phyloP scores from a whole-genome alignment of 2,329 filamentous ascomycete genomes.

The Aspergillaceae sp. region DNA sequence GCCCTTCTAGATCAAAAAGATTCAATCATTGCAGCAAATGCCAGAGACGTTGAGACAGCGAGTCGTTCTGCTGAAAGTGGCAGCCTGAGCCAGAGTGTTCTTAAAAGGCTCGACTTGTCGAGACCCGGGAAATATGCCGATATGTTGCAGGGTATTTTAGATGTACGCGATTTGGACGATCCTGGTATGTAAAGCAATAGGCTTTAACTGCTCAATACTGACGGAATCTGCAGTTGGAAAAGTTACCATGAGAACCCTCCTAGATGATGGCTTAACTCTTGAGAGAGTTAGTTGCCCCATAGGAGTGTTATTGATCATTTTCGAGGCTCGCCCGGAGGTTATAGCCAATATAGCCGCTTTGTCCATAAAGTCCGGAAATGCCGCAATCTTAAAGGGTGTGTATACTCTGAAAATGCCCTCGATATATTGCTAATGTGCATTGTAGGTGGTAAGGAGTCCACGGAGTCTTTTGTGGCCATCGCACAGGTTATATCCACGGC shows the following conservation, averaged over 20 bases:
- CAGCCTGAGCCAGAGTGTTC: constrained; percentile 67
- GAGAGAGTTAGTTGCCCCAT: constrained; percentile 91
- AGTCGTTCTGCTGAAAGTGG: constrained; percentile 65
- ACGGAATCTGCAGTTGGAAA: constrained; percentile 57
- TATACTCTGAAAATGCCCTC: neutral
- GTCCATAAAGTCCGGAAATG: constrained; percentile 94
- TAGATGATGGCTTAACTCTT: constrained; percentile 78
- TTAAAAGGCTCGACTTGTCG: constrained; percentile 79
- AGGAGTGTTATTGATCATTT: constrained; percentile 95
- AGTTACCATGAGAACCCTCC: constrained; percentile 69
- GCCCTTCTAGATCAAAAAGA: constrained; percentile 63
- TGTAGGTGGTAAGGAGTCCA: constrained; percentile 85
- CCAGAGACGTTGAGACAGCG: constrained; percentile 68
- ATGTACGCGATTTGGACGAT: constrained; percentile 76
- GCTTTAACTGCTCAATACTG: constrained; percentile 4
- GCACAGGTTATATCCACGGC: constrained; percentile 74
- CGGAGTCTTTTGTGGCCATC: constrained; percentile 88
- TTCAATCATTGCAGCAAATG: constrained; percentile 78
- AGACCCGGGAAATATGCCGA: constrained; percentile 91
- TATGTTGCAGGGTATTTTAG: constrained; percentile 90
- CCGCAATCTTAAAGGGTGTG: constrained; percentile 82
- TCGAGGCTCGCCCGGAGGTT: constrained; percentile 93
- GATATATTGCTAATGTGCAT: constrained; percentile 3
- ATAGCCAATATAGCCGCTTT: constrained; percentile 96
- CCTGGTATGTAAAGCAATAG: constrained; percentile 56